phyloP scores from a whole-genome alignment of 225 moss, liverwort and hornwort species.

The Polytrichum commune region DNA sequence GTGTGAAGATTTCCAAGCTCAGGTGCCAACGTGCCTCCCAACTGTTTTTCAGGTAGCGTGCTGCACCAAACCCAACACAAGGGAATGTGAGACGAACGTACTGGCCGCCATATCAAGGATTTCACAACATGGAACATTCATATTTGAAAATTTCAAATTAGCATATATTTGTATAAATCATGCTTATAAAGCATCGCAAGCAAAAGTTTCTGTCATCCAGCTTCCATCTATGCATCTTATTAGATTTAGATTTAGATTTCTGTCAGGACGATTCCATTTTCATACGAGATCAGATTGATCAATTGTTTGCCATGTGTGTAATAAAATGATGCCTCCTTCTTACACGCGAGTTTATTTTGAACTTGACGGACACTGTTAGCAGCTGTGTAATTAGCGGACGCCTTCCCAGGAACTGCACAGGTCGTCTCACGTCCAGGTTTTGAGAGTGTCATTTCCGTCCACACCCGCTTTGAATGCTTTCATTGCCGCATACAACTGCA shows the following conservation, averaged over 20 bases:
- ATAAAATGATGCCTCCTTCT: not conserved
- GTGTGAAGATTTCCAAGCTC: constrained; percentile 6
- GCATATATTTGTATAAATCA: not conserved
- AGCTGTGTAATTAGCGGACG: not conserved
- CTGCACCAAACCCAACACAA: not conserved
- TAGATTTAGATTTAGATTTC: not conserved
- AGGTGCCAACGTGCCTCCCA: constrained; percentile 3
- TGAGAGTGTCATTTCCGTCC: not conserved
- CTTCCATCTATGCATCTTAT: not conserved
- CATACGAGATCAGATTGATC: not conserved
- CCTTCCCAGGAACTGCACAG: not conserved
- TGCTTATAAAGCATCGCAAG: not conserved
- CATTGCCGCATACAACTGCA: no score
- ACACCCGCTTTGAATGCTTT: no score
- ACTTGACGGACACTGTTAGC: not conserved
- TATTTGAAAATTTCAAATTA: not conserved
- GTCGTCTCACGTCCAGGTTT: not conserved
- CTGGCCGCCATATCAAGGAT: not conserved
- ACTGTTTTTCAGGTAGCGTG: not conserved
- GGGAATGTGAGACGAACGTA: no score
- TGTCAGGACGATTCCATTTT: not conserved
- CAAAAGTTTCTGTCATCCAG: not conserved
- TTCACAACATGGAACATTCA: not conserved
- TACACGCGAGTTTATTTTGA: not conserved
- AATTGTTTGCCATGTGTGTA: not conserved